These are phyloP conservation scores for Metschnikowia reukaufii DNA, from an alignment of 805 yeast species.

Conservation along the genomic window DNA sequence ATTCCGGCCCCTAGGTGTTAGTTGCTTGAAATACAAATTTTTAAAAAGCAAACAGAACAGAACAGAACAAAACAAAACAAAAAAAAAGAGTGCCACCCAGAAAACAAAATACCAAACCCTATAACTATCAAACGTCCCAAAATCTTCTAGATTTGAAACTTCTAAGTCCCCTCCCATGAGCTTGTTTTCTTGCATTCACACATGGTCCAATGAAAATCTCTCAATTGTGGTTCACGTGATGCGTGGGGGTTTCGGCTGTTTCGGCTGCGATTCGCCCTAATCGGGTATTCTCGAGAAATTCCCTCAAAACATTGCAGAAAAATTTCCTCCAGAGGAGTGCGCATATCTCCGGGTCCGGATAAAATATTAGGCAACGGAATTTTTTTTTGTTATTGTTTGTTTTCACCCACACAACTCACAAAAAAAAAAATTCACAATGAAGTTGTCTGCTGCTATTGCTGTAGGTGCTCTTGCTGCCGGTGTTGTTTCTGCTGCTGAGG, in stretches of 20 bases:
- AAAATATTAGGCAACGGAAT: background rate
- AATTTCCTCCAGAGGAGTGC: constrained; percentile 1
- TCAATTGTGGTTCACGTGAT: constrained; percentile 4
- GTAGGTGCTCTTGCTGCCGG: constrained; percentile 19
- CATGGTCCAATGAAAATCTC: background rate
- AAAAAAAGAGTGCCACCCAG: background rate
- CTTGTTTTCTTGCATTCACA: background rate
- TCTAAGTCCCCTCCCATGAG: too few species aligned
- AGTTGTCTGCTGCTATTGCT: constrained; percentile 20
- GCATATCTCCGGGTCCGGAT: background rate
- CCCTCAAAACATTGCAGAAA: constrained; percentile 19
- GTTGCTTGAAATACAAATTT: background rate
- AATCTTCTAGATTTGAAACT: too few species aligned
- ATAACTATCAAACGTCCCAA: too few species aligned
- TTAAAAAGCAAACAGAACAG: background rate
- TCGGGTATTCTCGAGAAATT: constrained; percentile 18
- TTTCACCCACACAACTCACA: background rate
- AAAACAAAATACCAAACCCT: background rate
- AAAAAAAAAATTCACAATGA: constrained; percentile 11
- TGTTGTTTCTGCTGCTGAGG: constrained; percentile 18
- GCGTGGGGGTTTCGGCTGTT: constrained; percentile 12
- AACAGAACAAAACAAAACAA: background rate
- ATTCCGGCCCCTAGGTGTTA: too few species aligned
- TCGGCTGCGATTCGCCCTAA: constrained; percentile 19
- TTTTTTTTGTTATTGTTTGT: background rate